Conservation (phyloP, 495 filamentous ascomycete species). For the Usnea hakonensis region DNA sequence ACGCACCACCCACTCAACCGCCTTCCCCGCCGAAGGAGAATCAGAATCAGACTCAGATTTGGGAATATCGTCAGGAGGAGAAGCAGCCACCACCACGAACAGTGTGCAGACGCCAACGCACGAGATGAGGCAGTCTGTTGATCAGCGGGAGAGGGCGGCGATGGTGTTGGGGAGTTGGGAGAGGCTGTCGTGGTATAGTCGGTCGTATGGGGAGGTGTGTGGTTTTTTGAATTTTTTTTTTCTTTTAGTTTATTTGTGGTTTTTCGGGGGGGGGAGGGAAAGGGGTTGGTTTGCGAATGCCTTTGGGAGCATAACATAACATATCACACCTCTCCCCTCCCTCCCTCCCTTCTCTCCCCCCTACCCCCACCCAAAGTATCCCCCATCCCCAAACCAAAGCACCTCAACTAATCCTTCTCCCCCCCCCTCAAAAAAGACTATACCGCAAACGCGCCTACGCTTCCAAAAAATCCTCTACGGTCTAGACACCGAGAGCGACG, state of each 20-base stretch:
- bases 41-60: too few relatives aligned
- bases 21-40: too few relatives aligned
- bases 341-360: too few relatives aligned
- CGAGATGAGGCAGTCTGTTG: slow-evolving; percentile 10
- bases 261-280: too few relatives aligned
- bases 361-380: too few relatives aligned
- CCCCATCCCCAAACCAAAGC: too few relatives aligned
- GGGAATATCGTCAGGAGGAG: too few relatives aligned
- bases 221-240: background rate
- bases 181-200: slow-evolving; percentile 7
- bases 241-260: background rate
- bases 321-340: too few relatives aligned
- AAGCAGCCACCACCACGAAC: background rate
- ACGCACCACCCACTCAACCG: background rate
- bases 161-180: slow-evolving; percentile 19
- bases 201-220: slow-evolving; percentile 16
- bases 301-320: background rate
- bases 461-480: slow-evolving; percentile 22
- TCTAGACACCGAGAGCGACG: slow-evolving; percentile 15
- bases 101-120: too few relatives aligned
- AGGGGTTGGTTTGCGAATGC: background rate
- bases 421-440: slow-evolving; percentile 27
- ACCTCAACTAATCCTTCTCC: too few relatives aligned
- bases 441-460: slow-evolving; percentile 32
- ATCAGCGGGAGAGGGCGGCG: slow-evolving; percentile 9